Base-by-base conservation (phyloP, 179 eudicot species). In the Beta lomatogona region DNA sequence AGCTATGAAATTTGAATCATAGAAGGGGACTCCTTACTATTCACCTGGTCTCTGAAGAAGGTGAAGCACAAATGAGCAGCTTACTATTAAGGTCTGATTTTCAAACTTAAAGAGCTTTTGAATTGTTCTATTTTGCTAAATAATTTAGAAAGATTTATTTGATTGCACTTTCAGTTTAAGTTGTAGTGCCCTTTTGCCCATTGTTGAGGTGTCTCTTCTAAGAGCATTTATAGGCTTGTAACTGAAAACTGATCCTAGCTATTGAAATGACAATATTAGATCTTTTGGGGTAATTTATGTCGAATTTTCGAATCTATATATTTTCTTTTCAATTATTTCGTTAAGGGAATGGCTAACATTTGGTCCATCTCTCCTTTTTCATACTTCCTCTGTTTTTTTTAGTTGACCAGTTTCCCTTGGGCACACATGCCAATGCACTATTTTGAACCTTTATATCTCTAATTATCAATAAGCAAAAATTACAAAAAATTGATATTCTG, bases 21-120 rank as follows among this genome's bases (percentile, higher is more conserved):
- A 8, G 21, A 53, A 50, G 4, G 6, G 50, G 50, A 65, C 25
- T 19, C 11, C 9, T 8, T 19, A 12, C 79, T 36, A 36, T 63
- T 22, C 50, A 22, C 58, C 21, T 8, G n/a, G 46, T 6, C 45
- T 54, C 13, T 57, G 22, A 55, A 48, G 75, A 71, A n/a, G 31
- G 3, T 75, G 73, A 25, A 77, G 71, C 21, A 48, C 46, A 65
- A 48, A 21, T 65, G 25, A 46, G 18, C 16, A 77, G 16, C n/a
- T 48, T 15, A n/a, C n/a, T 0, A 64, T 79, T 16, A 44, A 70
- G 76, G 72, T 73, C 72, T 63, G 78, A n/a, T 31, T 63, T 63
- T 64, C n/a, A 7, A 73, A 31, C 57, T 31, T 36, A 31, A 58
- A 31, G 22, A 53, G 57, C 68, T 77, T 48, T 66, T 21, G 10